Percentiles rank a stretch among this genome's conserved stretches.
These are phyloP conservation scores for Colletotrichum tanaceti DNA, from an alignment of 2,329 filamentous ascomycete genomes.

Conservation along the genomic window DNA sequence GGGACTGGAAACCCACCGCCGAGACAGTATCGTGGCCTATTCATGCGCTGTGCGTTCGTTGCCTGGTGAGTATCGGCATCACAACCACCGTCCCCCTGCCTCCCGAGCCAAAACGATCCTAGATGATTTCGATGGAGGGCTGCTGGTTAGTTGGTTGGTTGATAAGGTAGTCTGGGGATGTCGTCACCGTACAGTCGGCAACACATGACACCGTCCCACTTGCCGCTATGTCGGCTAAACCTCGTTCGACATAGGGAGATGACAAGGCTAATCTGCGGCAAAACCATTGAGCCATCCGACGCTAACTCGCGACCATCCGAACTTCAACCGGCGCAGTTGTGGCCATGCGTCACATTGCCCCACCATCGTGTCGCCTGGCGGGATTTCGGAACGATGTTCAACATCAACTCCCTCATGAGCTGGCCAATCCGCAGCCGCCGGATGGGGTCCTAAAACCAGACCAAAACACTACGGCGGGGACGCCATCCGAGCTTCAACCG, in stretches of 20 bases:
- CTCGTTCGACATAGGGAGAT: neutral
- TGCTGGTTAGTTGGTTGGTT: neutral
- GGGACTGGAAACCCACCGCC: neutral
- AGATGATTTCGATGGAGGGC: neutral
- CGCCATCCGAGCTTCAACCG: conserved; percentile 27
- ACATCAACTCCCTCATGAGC: conserved; percentile 17
- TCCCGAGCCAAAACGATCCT: neutral
- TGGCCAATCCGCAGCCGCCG: conserved; percentile 21
- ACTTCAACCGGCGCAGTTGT: conserved; percentile 17
- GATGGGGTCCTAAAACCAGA: conserved; percentile 18
- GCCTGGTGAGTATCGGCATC: conserved; percentile 5
- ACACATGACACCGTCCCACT: neutral
- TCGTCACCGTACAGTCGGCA: neutral
- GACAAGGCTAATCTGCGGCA: neutral
- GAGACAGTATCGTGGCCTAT: neutral
- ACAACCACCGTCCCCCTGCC: neutral
- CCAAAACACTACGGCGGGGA: conserved; percentile 1
- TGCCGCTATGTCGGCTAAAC: neutral
- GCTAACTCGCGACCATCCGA: neutral
- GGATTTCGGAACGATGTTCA: conserved; percentile 39
- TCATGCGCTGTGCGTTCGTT: neutral
- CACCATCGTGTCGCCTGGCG: conserved; percentile 18
- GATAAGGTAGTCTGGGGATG: neutral
- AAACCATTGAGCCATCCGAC: neutral
- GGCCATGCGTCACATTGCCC: neutral